A percentile compares a stretch with the other conserved stretches of the same genome.
Evolutionary conservation across 2,329 filamentous ascomycete genomes (phyloP).

Genomic region (Pyrenophora seminiperda): DNA sequence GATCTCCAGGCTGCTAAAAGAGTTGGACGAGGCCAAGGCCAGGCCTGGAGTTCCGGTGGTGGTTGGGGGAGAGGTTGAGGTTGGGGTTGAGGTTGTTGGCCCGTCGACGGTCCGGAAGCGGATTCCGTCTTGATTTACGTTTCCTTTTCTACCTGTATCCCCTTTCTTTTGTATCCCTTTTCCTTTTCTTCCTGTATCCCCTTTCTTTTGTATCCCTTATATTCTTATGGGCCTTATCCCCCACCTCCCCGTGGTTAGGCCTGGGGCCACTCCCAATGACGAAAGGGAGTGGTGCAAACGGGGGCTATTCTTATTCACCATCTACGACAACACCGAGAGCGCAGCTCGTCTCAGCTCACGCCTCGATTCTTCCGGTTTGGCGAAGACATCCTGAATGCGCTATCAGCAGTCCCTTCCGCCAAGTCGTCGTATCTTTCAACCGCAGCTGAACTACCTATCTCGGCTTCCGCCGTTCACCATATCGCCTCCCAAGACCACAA

Average conservation of each 20-base stretch:
- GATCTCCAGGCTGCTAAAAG: neutral
- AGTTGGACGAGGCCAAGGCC: neutral
- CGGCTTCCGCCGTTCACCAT: neutral
- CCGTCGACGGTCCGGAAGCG: neutral
- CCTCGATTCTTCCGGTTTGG: neutral
- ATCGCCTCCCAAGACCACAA: neutral
- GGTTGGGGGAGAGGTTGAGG: too few relatives aligned
- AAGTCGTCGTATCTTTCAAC: neutral
- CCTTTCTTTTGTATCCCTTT: neutral
- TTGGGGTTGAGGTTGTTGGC: neutral
- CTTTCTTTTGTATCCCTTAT: neutral
- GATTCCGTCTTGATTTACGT: neutral
- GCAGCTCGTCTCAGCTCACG: neutral
- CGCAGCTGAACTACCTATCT: neutral
- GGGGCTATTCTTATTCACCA: neutral
- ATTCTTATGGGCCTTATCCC: neutral
- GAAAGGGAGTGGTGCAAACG: constrained; percentile 3
- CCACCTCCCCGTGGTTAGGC: constrained; percentile 6
- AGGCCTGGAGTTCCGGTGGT: too few relatives aligned
- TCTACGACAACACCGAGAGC: neutral
- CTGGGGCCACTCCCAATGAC: constrained; percentile 1
- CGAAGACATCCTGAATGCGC: neutral
- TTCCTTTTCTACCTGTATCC: neutral
- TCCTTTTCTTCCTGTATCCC: neutral
- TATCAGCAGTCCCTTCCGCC: neutral